A percentile compares a stretch with the other conserved stretches of the same genome.
phyloP scores from a whole-genome alignment of 108 stramenopile species.

The Pseudonitzschia delicatissima region DNA sequence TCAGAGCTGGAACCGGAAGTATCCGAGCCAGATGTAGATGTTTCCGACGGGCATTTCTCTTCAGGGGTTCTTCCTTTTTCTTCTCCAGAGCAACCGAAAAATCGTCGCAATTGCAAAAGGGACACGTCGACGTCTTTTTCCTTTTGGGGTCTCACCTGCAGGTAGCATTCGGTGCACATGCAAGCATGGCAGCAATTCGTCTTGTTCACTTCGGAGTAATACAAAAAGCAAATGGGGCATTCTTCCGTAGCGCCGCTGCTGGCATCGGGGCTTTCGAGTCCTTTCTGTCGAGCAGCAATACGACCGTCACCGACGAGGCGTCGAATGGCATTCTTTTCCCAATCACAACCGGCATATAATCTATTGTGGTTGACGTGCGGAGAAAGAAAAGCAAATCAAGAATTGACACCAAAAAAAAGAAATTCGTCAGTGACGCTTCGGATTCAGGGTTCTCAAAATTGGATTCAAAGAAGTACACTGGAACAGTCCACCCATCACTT shows the following conservation, averaged over 20 bases:
- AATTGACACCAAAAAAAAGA: no score
- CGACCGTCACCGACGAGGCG: conserved; percentile 67
- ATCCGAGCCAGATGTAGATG: neutral
- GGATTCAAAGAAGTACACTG: no score
- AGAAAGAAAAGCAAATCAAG: no score
- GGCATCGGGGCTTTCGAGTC: conserved; percentile 42
- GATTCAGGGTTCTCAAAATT: no score
- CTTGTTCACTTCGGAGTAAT: conserved; percentile 59
- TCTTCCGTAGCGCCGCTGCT: conserved; percentile 29
- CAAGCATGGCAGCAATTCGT: conserved; percentile 78
- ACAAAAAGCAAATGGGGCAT: conserved; percentile 90
- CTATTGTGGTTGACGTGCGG: no score
- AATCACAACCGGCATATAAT: conserved; percentile 59
- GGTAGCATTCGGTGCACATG: conserved; percentile 86
- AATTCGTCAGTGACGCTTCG: no score
- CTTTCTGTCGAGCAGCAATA: conserved; percentile 63
- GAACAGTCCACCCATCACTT: no score
- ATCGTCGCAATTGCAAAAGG: conserved; percentile 70
- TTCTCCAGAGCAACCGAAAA: conserved; percentile 42
- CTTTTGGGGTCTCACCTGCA: conserved; percentile 74
- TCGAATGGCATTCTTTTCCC: conserved; percentile 79
- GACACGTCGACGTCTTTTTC: conserved; percentile 57
- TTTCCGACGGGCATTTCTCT: conserved; percentile 33
- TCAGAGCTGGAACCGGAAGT: neutral
- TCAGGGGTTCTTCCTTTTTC: conserved; percentile 32